A percentile compares a stretch with the other conserved stretches of the same genome.
These are phyloP conservation scores for Colletotrichum phormii DNA, from an alignment of 2,329 filamentous ascomycete species.

Conservation along the genomic window DNA sequence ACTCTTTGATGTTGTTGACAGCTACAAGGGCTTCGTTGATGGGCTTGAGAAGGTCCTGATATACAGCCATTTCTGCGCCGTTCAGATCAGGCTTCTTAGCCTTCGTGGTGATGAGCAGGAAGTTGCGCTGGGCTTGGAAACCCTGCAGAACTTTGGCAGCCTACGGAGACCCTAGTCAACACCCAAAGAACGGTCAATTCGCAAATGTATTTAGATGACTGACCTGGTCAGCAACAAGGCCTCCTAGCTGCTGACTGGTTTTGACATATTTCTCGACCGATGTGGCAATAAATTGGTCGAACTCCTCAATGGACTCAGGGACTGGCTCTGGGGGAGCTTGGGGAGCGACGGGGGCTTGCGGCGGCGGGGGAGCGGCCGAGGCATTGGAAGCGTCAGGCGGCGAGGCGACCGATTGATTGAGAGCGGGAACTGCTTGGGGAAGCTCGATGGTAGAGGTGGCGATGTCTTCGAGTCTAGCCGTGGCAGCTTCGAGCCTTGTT, in stretches of 20 bases:
- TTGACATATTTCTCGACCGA: conserved; percentile 83
- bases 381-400: conserved; percentile 44
- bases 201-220: conserved; percentile 38
- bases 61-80: conserved; percentile 69
- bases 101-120: conserved; percentile 88
- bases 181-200: background rate
- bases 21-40: conserved; percentile 85
- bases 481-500: conserved; percentile 92
- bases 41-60: conserved; percentile 85
- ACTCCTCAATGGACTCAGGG: conserved; percentile 86
- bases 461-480: conserved; percentile 95
- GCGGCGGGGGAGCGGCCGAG: conserved; percentile 50
- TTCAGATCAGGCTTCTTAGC: conserved; percentile 88
- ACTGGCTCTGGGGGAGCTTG: conserved; percentile 67
- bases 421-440: conserved; percentile 61
- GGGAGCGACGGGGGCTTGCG: conserved; percentile 49
- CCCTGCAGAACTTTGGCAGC: conserved; percentile 68
- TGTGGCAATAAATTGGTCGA: conserved; percentile 80
- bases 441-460: conserved; percentile 78
- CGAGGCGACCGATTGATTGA: conserved; percentile 53
- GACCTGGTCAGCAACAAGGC: conserved; percentile 84
- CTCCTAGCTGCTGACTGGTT: conserved; percentile 82
- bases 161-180: conserved; percentile 41
- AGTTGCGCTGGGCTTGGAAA: conserved; percentile 88
- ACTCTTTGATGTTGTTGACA: conserved; percentile 84